Evolutionary conservation across 768 basidiomycete genomes (phyloP).

Genomic region (Tylopilus subfusipes): DNA sequence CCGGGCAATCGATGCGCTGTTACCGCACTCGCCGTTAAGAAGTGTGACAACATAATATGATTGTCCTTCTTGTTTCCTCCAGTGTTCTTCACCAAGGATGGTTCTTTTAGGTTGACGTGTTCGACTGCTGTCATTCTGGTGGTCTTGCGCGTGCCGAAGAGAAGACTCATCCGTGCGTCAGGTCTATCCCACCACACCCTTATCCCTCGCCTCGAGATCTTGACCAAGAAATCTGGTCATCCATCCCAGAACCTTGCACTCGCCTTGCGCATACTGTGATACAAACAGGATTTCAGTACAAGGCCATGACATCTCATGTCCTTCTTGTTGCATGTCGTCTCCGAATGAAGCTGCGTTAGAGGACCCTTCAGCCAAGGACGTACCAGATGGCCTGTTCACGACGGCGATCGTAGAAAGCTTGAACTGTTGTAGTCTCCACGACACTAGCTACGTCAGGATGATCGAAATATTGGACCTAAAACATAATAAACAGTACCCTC

Average conservation of each 20-base stretch:
- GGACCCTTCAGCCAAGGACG: conserved; percentile 2
- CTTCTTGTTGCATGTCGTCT: conserved; percentile 23
- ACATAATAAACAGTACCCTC: conserved; percentile 10
- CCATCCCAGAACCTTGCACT: background rate
- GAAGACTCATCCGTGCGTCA: background rate
- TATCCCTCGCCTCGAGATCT: conserved; percentile 15
- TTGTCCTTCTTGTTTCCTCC: background rate
- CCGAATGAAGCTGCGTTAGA: conserved; percentile 13
- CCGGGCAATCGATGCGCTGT: conserved; percentile 9
- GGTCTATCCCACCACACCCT: conserved; percentile 11
- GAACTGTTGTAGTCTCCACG: conserved; percentile 2
- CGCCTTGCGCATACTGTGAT: conserved; percentile 8
- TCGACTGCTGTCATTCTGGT: conserved; percentile 23
- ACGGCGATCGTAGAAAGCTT: conserved; percentile 15
- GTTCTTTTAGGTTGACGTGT: conserved; percentile 9
- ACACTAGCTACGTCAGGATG: conserved; percentile 14
- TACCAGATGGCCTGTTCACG: conserved; percentile 18
- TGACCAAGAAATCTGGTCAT: conserved; percentile 5
- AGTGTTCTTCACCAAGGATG: background rate
- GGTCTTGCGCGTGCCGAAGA: conserved; percentile 12
- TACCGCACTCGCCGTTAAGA: conserved; percentile 16
- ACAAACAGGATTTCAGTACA: conserved; percentile 13
- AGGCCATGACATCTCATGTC: conserved; percentile 18
- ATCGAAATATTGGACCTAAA: conserved; percentile 13
- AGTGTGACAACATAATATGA: conserved; percentile 20